phyloP scores from a whole-genome alignment of 2,329 filamentous ascomycete genomes.

The Exutisphaerella laricina region DNA sequence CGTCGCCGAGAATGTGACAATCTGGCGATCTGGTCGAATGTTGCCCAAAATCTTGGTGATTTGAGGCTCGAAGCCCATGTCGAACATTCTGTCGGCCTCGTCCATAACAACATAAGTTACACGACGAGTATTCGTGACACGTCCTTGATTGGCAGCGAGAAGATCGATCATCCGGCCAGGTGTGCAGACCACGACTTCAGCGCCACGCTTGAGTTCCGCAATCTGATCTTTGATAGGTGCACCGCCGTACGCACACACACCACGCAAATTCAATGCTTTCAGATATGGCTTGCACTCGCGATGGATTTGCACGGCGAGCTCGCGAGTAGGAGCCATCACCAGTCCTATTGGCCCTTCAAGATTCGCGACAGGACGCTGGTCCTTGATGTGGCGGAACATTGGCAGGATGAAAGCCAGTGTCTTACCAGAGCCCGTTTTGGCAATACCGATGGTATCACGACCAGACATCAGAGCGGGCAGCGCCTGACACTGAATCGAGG shows the following conservation, averaged over 20 bases:
- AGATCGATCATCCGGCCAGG: slow-evolving; percentile 95
- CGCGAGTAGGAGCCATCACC: slow-evolving; percentile 90
- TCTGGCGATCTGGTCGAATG: slow-evolving; percentile 86
- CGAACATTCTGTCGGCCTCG: slow-evolving; percentile 98
- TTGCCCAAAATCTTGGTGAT: slow-evolving; percentile 95
- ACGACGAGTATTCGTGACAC: slow-evolving; percentile 82
- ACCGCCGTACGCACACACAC: slow-evolving; percentile 90
- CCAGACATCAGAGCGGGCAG: slow-evolving; percentile 94
- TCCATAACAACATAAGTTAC: slow-evolving; percentile 94
- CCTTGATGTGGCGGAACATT: slow-evolving; percentile 97
- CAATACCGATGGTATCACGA: slow-evolving; percentile 89
- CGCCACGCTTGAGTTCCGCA: slow-evolving; percentile 88
- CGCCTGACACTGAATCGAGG: slow-evolving; percentile 91
- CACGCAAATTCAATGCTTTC: slow-evolving; percentile 75
- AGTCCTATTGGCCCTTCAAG: slow-evolving; percentile 83
- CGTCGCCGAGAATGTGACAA: slow-evolving; percentile 91
- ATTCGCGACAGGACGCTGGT: slow-evolving; percentile 74
- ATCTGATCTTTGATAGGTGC: slow-evolving; percentile 97
- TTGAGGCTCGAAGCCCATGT: slow-evolving; percentile 98
- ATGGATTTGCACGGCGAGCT: slow-evolving; percentile 90
- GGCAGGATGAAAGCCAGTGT: slow-evolving; percentile 92
- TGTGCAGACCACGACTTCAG: slow-evolving; percentile 91
- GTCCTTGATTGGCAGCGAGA: slow-evolving; percentile 84
- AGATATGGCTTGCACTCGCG: slow-evolving; percentile 91
- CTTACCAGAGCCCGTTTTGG: slow-evolving; percentile 96